These are phyloP conservation scores for Aaosphaeria arxii DNA, from an alignment of 2,329 filamentous ascomycete species.

Conservation along the genomic window DNA sequence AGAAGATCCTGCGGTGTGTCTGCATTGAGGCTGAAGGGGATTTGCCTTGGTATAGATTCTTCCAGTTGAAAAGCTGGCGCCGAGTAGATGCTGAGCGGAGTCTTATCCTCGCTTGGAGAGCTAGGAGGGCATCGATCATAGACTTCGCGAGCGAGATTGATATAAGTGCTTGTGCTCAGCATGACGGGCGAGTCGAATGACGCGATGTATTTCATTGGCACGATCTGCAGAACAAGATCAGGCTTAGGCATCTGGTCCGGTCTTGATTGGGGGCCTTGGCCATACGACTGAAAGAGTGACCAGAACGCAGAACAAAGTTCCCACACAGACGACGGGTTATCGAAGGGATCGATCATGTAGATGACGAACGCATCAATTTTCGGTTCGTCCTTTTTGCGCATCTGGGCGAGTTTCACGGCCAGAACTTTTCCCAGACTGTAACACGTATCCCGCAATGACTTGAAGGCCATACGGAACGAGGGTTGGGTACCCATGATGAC, in stretches of 20 bases:
- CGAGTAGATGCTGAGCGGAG: constrained; percentile 52
- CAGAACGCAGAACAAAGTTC: constrained; percentile 74
- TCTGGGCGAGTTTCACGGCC: constrained; percentile 29
- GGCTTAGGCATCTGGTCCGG: constrained; percentile 27
- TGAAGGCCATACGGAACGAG: constrained; percentile 23
- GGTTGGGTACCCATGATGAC: constrained; percentile 14
- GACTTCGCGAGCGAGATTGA: constrained; percentile 66
- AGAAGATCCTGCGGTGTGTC: constrained; percentile 70
- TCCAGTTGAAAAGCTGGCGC: constrained; percentile 73
- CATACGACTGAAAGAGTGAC: constrained; percentile 65
- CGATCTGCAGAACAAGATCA: constrained; percentile 74
- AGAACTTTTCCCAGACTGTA: constrained; percentile 42
- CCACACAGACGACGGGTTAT: constrained; percentile 56
- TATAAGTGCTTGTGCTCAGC: constrained; percentile 59
- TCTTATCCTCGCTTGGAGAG: constrained; percentile 26
- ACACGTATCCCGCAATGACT: constrained; percentile 32
- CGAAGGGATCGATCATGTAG: constrained; percentile 71
- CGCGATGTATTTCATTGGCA: constrained; percentile 67
- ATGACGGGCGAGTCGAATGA: constrained; percentile 62
- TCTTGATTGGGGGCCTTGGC: constrained; percentile 47
- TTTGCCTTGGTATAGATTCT: constrained; percentile 63
- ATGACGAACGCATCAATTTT: constrained; percentile 63
- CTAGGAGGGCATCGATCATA: constrained; percentile 69
- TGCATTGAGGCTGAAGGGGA: constrained; percentile 70
- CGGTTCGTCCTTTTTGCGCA: constrained; percentile 36